Base-by-base conservation (phyloP, 345 rosid species). In the Populus simonii region DNA sequence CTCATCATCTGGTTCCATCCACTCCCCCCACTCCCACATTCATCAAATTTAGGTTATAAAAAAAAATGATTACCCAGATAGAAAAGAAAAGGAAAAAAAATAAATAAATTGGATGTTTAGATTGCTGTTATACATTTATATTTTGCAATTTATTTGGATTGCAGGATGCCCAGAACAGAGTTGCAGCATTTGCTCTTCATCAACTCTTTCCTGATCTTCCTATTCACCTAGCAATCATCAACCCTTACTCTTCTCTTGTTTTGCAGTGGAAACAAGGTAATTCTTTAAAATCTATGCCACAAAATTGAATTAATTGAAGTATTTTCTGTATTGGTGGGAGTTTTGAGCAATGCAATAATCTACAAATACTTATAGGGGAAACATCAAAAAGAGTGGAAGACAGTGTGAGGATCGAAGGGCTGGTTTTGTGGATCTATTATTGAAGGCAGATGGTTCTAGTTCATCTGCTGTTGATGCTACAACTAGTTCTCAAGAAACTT, bases 111-210 rank as follows among this genome's bases (percentile, higher is more conserved):
- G 51, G 18, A 47, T 47, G 51, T 47, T 47, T 1, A 13, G 51
- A 47, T 13, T 15, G 51, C 5, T 1, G 18, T 29, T 63, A 8
- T 9, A 8, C 31, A 63, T 63, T 63, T 25, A 63, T 4, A 63
- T n/a, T 27, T 63, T 27, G 67, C 27, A 27, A 65, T 72, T 39
- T 79, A 79, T 69, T 78, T 68, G 77, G 55, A 73, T 79, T 76
- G 72, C 91, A 94, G 97, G 98, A 92, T 85, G 97, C 93, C 78
- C 98, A 94, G 84, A 94, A 93, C 70, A 88, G 84, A 84, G 89
- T 88, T 70, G 97, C 98, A 11, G 89, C 97, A 77, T 89, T 87
- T 81, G 91, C 98, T 76, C 93, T 94, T 72, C 84, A 86, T 82
- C 87, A 89, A 79, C 80, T 94, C 33, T 93, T 94, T 86, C 88